phyloP scores from a whole-genome alignment of 2,329 filamentous ascomycete genomes.

The Aspergillus brasiliensis region DNA sequence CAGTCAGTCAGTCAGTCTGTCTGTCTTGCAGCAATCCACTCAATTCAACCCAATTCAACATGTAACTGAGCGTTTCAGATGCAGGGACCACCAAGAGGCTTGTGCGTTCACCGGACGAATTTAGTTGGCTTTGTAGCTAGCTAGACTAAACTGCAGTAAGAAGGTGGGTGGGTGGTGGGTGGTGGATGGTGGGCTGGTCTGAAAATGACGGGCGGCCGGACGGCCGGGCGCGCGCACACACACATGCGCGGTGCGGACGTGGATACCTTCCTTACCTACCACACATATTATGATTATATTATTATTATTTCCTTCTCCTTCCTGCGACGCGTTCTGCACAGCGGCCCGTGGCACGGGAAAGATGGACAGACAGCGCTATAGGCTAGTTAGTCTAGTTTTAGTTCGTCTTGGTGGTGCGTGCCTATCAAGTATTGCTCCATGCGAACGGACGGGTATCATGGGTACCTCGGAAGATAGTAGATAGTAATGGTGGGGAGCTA shows the following conservation, averaged over 20 bases:
- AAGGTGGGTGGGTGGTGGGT: too few relatives aligned
- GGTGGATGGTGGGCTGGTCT: not conserved
- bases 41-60: too few relatives aligned
- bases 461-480: too few relatives aligned
- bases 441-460: not conserved
- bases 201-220: not conserved
- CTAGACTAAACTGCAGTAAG: too few relatives aligned
- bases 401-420: not conserved
- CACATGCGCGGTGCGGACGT: not conserved
- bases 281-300: too few relatives aligned
- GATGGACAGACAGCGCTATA: not conserved
- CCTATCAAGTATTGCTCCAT: not conserved
- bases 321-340: constrained; percentile 8
- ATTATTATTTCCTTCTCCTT: not conserved
- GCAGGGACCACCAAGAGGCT: constrained; percentile 2
- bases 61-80: not conserved
- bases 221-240: not conserved
- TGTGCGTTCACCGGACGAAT: not conserved
- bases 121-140: too few relatives aligned
- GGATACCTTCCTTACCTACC: not conserved
- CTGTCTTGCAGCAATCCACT: too few relatives aligned
- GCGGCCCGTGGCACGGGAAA: constrained; percentile 8
- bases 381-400: not conserved
- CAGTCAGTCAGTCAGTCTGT: too few relatives aligned
- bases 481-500: too few relatives aligned